Evolutionary conservation across 148 eudicot species (phyloP).

Genomic region (Tetragonia tetragonoides): DNA sequence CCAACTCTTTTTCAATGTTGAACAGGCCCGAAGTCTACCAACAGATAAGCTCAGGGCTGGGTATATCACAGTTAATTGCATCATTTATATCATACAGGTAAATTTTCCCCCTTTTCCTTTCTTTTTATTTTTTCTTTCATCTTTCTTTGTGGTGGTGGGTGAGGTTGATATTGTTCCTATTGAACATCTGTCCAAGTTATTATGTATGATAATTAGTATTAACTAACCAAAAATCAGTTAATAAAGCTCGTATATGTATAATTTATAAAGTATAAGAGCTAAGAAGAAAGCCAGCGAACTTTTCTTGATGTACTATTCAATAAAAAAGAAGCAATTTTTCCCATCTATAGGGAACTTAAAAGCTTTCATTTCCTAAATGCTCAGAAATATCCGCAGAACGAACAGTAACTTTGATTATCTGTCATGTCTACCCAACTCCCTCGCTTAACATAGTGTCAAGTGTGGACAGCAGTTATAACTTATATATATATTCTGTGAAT

Average conservation of each 20-base stretch:
- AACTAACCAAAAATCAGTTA: no score
- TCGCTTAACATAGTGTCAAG: background rate
- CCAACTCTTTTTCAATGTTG: background rate
- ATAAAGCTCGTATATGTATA: no score
- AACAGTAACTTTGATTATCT: background rate
- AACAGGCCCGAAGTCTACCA: constrained; percentile 84
- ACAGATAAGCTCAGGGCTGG: constrained; percentile 66
- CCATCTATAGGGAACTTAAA: background rate
- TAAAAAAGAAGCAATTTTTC: no score
- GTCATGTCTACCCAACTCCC: background rate
- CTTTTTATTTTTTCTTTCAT: background rate
- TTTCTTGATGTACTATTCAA: background rate
- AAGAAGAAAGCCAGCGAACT: background rate
- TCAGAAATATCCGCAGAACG: background rate
- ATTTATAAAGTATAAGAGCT: background rate
- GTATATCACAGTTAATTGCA: constrained; percentile 61
- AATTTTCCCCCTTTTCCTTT: background rate
- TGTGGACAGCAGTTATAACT: background rate
- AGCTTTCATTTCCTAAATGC: background rate
- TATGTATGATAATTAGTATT: no score
- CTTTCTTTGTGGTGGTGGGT: background rate
- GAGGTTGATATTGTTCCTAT: background rate
- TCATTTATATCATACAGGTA: constrained; percentile 74
- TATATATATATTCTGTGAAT: background rate
- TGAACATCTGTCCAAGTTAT: no score